Percentiles rank a stretch among this genome's conserved stretches.
Evolutionary conservation across 129 eudicot genomes (phyloP).

Genomic region (Rutidosis leptorrhynchoides): DNA sequence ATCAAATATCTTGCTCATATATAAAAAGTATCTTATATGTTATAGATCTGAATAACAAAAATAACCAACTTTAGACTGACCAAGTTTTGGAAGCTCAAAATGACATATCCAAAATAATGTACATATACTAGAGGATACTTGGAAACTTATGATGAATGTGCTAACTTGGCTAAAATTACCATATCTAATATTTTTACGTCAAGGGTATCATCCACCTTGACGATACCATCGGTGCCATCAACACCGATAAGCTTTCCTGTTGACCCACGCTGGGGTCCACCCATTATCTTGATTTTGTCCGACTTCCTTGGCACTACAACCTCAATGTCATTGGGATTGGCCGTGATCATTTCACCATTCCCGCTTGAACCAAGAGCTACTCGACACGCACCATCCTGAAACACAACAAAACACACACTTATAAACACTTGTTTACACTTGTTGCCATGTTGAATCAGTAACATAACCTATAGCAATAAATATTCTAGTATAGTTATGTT

Average conservation of each 20-base stretch:
- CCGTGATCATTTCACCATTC: slow-evolving; percentile 60
- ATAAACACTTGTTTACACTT: neutral
- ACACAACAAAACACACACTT: neutral
- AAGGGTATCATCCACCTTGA: slow-evolving; percentile 70
- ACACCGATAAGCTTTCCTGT: slow-evolving; percentile 91
- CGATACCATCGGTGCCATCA: slow-evolving; percentile 89
- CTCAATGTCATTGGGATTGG: slow-evolving; percentile 59
- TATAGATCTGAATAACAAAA: slow-evolving; percentile 2
- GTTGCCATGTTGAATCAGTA: neutral
- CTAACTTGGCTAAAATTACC: slow-evolving; percentile 66
- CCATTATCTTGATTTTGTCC: slow-evolving; percentile 83
- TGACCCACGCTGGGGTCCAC: slow-evolving; percentile 79
- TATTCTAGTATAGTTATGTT: neutral
- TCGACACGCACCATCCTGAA: slow-evolving; percentile 86
- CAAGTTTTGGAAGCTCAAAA: neutral
- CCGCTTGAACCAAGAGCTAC: slow-evolving; percentile 72
- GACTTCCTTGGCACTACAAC: slow-evolving; percentile 66
- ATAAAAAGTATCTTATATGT: too few species aligned
- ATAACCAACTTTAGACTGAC: neutral
- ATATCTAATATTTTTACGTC: slow-evolving; percentile 92
- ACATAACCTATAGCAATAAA: neutral
- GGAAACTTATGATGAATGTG: slow-evolving; percentile 31
- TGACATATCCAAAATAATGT: slow-evolving; percentile 11
- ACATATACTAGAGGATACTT: neutral
- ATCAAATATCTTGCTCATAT: too few species aligned